These are phyloP conservation scores for Gaultheria prostrata DNA, from an alignment of 148 eudicot species.

Conservation along the genomic window DNA sequence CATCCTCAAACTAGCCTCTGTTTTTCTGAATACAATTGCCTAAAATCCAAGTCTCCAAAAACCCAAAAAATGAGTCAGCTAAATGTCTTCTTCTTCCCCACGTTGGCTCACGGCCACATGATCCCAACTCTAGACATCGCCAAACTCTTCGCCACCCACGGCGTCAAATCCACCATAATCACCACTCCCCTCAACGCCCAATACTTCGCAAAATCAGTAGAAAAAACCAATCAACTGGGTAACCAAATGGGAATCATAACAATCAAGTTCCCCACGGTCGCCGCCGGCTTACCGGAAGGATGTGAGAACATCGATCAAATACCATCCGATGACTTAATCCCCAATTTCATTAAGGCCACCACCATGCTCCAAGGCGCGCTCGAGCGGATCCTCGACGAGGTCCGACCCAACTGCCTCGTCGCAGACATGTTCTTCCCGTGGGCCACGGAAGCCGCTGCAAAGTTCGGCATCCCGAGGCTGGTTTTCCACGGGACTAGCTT, in stretches of 20 bases:
- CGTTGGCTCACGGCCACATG: slow-evolving; percentile 57
- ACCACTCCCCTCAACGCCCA: slow-evolving; percentile 41
- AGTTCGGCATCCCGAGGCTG: slow-evolving; percentile 45
- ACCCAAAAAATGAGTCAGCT: slow-evolving; percentile 22
- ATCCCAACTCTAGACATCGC: slow-evolving; percentile 54
- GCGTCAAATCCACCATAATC: slow-evolving; percentile 49
- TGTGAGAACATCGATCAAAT: slow-evolving; percentile 35
- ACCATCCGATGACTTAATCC: slow-evolving; percentile 21
- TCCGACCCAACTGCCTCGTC: slow-evolving; percentile 37
- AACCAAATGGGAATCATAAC: slow-evolving; percentile 14
- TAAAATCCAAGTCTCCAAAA: neutral
- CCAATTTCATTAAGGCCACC: slow-evolving; percentile 11
- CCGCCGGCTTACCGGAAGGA: slow-evolving; percentile 44
- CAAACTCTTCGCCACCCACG: slow-evolving; percentile 38
- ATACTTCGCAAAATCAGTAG: slow-evolving; percentile 22
- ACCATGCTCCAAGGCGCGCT: slow-evolving; percentile 16
- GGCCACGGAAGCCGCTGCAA: slow-evolving; percentile 37
- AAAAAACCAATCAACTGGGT: neutral
- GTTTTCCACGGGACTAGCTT: slow-evolving; percentile 45
- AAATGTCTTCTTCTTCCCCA: slow-evolving; percentile 48
- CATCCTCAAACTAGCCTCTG: neutral
- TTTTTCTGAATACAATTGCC: neutral
- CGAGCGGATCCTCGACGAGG: slow-evolving; percentile 1
- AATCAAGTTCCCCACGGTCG: slow-evolving; percentile 31
- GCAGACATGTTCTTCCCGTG: slow-evolving; percentile 48